Percentiles rank a stretch among this genome's conserved stretches.
phyloP scores from a whole-genome alignment of 345 rosid species.

The Atalantia buxifolia region DNA sequence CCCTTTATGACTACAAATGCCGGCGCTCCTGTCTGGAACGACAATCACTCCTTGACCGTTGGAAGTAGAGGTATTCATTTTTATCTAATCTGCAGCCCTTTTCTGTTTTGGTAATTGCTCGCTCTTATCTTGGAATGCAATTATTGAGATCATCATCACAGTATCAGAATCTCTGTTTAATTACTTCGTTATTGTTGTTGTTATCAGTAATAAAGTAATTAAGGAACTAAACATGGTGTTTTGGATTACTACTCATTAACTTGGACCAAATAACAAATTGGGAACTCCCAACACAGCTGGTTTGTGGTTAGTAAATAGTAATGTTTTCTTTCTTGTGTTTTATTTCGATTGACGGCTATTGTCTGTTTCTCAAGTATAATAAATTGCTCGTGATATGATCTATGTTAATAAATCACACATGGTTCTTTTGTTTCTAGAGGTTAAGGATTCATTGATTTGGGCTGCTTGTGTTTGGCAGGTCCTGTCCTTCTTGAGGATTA shows the following conservation, averaged over 20 bases:
- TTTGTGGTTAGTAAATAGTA: no score
- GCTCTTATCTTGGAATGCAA: not conserved
- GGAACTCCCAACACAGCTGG: no score
- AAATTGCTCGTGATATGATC: no score
- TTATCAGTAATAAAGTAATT: not conserved
- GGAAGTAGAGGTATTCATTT: conserved; percentile 61
- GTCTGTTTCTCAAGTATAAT: no score
- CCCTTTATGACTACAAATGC: conserved; percentile 79
- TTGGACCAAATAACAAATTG: no score
- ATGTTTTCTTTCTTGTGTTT: no score
- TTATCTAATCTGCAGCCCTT: not conserved
- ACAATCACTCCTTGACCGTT: conserved; percentile 70
- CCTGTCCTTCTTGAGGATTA: conserved; percentile 96
- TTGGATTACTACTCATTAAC: no score
- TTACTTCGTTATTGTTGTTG: not conserved
- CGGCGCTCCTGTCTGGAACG: conserved; percentile 81
- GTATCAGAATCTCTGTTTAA: not conserved
- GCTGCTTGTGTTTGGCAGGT: no score
- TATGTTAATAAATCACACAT: no score
- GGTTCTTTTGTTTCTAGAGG: no score
- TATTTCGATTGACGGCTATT: no score
- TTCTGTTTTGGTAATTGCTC: not conserved
- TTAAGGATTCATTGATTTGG: no score
- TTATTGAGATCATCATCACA: not conserved
- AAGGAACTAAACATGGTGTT: not conserved